A percentile compares a stretch with the other conserved stretches of the same genome.
phyloP scores from a whole-genome alignment of 1,284 basidiomycete genomes.

The Apiotrichum gracile region DNA sequence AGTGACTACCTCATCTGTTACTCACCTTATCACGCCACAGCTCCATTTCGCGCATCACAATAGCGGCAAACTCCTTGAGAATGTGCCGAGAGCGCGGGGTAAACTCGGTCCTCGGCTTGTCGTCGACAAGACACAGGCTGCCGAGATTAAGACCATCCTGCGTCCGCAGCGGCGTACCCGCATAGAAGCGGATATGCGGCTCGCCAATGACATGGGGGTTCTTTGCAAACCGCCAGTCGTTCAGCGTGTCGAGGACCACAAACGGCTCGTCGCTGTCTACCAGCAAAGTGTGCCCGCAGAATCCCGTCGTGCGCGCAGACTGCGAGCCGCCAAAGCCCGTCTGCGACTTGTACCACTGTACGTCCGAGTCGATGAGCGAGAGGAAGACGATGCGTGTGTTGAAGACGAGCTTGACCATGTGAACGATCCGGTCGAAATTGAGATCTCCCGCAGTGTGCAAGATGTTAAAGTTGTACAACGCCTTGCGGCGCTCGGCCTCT shows the following conservation, averaged over 20 bases:
- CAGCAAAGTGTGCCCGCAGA: slow-evolving; percentile 12
- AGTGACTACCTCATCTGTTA: background rate
- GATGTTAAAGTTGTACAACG: slow-evolving; percentile 76
- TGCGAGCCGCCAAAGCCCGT: slow-evolving; percentile 55
- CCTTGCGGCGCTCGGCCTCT: slow-evolving; percentile 69
- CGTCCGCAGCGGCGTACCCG: slow-evolving; percentile 81
- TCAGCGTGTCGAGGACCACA: slow-evolving; percentile 68
- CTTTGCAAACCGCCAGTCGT: slow-evolving; percentile 75
- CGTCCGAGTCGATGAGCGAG: slow-evolving; percentile 71
- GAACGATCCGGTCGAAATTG: slow-evolving; percentile 88
- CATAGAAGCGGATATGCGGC: slow-evolving; percentile 79
- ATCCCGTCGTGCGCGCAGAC: slow-evolving; percentile 3
- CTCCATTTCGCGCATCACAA: slow-evolving; percentile 92
- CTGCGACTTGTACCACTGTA: slow-evolving; percentile 82
- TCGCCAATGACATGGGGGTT: slow-evolving; percentile 68
- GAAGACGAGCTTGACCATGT: slow-evolving; percentile 85
- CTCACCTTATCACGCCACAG: slow-evolving; percentile 65
- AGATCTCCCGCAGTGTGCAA: slow-evolving; percentile 75
- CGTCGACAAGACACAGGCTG: slow-evolving; percentile 79
- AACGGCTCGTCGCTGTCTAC: slow-evolving; percentile 76
- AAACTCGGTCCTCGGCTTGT: slow-evolving; percentile 76
- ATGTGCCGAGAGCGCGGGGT: slow-evolving; percentile 83
- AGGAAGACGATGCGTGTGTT: slow-evolving; percentile 76
- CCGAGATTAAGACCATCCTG: slow-evolving; percentile 87
- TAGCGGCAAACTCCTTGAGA: slow-evolving; percentile 85